Evolutionary conservation across 495 filamentous ascomycete species (phyloP).

Genomic region (Ramalina intermedia): DNA sequence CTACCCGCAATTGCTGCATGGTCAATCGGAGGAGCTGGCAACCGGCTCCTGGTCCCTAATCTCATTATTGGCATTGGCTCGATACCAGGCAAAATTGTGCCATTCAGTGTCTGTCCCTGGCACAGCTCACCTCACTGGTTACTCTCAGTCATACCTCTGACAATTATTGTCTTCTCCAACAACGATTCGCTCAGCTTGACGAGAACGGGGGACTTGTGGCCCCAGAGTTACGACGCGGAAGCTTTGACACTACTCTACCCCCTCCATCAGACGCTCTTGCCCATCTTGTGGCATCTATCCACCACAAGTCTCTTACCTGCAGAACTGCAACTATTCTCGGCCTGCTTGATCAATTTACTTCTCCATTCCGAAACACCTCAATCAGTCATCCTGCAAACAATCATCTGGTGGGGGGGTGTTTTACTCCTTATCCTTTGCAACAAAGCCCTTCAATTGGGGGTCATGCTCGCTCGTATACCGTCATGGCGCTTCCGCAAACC

Average conservation of each 20-base stretch:
- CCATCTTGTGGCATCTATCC: conserved; percentile 60
- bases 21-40: conserved; percentile 46
- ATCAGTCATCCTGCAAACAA: conserved; percentile 60
- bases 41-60: conserved; percentile 54
- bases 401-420: conserved; percentile 82
- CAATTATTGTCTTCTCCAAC: conserved; percentile 20
- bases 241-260: conserved; percentile 60
- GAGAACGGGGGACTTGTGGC: not conserved
- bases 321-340: conserved; percentile 76
- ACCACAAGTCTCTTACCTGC: conserved; percentile 75
- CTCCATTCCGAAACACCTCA: conserved; percentile 71
- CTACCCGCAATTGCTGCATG: conserved; percentile 67
- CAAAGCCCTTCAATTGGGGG: conserved; percentile 70
- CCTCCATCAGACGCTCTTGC: conserved; percentile 68
- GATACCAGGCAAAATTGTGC: conserved; percentile 59
- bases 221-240: conserved; percentile 26
- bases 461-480: conserved; percentile 74
- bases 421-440: conserved; percentile 57
- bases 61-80: conserved; percentile 67
- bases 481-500: conserved; percentile 63
- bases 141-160: conserved; percentile 47
- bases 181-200: not conserved
- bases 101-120: conserved; percentile 38
- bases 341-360: conserved; percentile 67
- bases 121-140: conserved; percentile 58